phyloP scores from a whole-genome alignment of 78 protist genomes.

The Neovahlkampfia damariscottae region DNA sequence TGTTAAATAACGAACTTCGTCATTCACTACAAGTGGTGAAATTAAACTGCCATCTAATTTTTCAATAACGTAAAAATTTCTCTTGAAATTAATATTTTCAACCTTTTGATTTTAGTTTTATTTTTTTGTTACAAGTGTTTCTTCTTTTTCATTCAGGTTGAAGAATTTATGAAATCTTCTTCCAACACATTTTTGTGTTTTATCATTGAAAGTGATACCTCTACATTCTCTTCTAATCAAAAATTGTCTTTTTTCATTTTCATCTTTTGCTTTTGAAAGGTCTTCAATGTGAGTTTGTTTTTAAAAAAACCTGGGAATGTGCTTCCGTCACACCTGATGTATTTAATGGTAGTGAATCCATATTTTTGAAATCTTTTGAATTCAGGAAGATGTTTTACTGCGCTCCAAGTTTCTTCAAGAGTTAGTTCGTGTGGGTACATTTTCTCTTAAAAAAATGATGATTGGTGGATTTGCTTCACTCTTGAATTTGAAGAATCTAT shows the following conservation, averaged over 20 bases:
- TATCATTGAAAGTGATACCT: neutral
- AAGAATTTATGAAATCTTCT: neutral
- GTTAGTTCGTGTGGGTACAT: no score
- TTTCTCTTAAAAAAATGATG: no score
- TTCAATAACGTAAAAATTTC: neutral
- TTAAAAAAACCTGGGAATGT: no score
- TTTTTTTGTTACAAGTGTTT: neutral
- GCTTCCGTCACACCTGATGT: no score
- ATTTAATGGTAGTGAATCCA: no score
- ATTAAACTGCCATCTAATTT: neutral
- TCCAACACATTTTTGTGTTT: neutral
- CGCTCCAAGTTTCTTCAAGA: no score
- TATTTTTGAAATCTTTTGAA: no score
- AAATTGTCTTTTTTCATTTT: neutral
- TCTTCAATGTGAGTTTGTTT: neutral
- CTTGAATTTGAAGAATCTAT: no score
- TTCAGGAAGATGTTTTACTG: no score
- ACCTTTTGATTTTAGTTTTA: neutral
- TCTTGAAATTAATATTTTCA: neutral
- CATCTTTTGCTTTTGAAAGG: neutral
- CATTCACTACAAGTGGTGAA: neutral
- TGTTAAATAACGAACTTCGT: no score
- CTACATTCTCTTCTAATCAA: neutral
- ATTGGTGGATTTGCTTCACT: no score
- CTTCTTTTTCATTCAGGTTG: neutral